phyloP scores from a whole-genome alignment of 2,329 filamentous ascomycete genomes.

The Capronia americana region DNA sequence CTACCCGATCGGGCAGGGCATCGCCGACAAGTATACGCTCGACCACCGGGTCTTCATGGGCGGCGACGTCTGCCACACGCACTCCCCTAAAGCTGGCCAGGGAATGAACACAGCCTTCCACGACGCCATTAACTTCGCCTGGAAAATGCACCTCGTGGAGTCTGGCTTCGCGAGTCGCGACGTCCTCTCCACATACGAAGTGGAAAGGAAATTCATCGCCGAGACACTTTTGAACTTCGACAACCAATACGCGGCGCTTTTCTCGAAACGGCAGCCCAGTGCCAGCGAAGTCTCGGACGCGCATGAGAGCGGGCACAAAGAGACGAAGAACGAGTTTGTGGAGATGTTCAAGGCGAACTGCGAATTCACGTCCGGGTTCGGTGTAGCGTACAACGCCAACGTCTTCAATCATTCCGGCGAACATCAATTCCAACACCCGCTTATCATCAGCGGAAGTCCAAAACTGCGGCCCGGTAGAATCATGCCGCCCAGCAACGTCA shows the following conservation, averaged over 20 bases:
- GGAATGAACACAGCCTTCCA: slow-evolving; percentile 68
- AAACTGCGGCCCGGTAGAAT: slow-evolving; percentile 76
- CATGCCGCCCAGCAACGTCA: slow-evolving; percentile 80
- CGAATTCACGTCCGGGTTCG: slow-evolving; percentile 92
- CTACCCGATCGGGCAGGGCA: slow-evolving; percentile 70
- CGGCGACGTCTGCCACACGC: slow-evolving; percentile 69
- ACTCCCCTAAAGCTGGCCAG: slow-evolving; percentile 69
- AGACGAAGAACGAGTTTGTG: slow-evolving; percentile 77
- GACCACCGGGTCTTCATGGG: slow-evolving; percentile 71
- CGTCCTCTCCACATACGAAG: slow-evolving; percentile 83
- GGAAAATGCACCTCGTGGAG: slow-evolving; percentile 95
- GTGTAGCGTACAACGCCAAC: slow-evolving; percentile 84
- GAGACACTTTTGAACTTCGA: slow-evolving; percentile 86
- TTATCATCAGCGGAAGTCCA: slow-evolving; percentile 68
- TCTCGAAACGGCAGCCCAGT: slow-evolving; percentile 77
- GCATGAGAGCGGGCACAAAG: slow-evolving; percentile 44
- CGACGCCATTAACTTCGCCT: slow-evolving; percentile 83
- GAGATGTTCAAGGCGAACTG: slow-evolving; percentile 89
- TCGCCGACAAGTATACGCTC: slow-evolving; percentile 68
- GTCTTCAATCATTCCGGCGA: slow-evolving; percentile 79
- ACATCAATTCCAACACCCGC: slow-evolving; percentile 71
- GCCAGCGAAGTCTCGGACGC: slow-evolving; percentile 75
- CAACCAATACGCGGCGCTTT: slow-evolving; percentile 85
- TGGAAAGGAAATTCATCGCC: slow-evolving; percentile 82
- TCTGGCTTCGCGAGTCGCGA: slow-evolving; percentile 76